Conservation (phyloP, 1,139 yeast species). For the Nakaseomyces nivariensis region DNA sequence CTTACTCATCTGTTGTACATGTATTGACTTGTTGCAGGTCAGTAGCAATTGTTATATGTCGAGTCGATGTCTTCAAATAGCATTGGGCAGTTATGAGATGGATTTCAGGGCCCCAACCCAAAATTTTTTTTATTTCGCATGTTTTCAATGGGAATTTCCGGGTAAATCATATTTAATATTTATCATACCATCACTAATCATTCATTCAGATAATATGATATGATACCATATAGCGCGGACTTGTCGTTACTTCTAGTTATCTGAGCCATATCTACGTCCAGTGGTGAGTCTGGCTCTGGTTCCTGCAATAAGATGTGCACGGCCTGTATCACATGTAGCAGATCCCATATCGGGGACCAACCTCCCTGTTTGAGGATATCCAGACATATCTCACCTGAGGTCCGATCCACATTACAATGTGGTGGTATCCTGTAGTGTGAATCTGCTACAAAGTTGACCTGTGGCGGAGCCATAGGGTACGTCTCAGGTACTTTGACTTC, state of each 20-base stretch:
- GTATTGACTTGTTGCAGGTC: too few species aligned
- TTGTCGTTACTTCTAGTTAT: conserved; percentile 49
- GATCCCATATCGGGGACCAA: conserved; percentile 90
- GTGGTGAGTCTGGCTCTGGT: conserved; percentile 82
- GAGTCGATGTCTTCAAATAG: too few species aligned
- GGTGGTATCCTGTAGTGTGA: conserved; percentile 35
- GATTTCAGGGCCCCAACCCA: too few species aligned
- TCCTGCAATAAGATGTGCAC: conserved; percentile 56
- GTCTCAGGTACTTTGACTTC: conserved; percentile 40
- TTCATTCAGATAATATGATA: conserved; percentile 45
- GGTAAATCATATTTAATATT: too few species aligned
- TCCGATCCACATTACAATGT: conserved; percentile 65
- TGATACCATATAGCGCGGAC: conserved; percentile 49
- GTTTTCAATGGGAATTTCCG: too few species aligned
- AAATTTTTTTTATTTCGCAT: too few species aligned
- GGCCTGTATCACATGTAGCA: conserved; percentile 61
- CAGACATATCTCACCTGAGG: conserved; percentile 75
- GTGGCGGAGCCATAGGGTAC: conserved; percentile 70
- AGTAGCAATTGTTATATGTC: too few species aligned
- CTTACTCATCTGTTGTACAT: not conserved
- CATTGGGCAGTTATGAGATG: too few species aligned
- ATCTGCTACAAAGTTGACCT: conserved; percentile 38
- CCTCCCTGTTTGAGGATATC: conserved; percentile 52
- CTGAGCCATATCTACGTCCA: conserved; percentile 81
- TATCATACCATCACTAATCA: not conserved